These are phyloP conservation scores for Globisporangium polare DNA, from an alignment of 352 stramenopile species.

Conservation along the genomic window DNA sequence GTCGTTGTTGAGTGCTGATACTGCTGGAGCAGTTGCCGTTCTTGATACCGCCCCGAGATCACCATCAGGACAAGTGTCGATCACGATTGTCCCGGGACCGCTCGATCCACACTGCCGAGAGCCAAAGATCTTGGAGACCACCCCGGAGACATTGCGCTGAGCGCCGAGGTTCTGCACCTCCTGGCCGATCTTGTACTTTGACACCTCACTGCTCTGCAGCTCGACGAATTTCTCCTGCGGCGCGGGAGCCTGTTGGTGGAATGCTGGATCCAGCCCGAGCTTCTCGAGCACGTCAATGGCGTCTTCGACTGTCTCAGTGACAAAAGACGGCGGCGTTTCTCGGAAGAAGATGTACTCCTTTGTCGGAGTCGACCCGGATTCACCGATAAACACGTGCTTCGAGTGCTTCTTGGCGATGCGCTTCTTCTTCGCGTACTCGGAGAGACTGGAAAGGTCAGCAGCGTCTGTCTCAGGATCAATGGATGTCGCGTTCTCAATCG, in stretches of 20 bases:
- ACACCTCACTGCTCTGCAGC: conserved; percentile 71
- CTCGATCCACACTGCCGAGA: conserved; percentile 64
- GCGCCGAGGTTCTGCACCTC: conserved; percentile 44
- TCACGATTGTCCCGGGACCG: conserved; percentile 62
- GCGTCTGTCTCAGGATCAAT: conserved; percentile 5
- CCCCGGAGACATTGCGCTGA: conserved; percentile 48
- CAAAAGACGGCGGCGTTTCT: conserved; percentile 73
- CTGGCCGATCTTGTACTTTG: conserved; percentile 70
- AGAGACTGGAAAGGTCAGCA: conserved; percentile 24
- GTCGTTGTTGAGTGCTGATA: neutral
- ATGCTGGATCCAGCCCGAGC: conserved; percentile 42
- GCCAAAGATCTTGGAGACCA: conserved; percentile 71
- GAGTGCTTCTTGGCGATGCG: conserved; percentile 28
- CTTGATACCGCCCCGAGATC: neutral
- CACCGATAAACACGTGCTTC: conserved; percentile 60
- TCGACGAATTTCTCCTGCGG: conserved; percentile 61
- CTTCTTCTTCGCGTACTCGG: conserved; percentile 53
- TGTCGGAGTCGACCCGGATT: conserved; percentile 52
- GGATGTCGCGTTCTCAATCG: conserved; percentile 8
- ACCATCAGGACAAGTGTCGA: conserved; percentile 43
- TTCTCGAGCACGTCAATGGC: conserved; percentile 52
- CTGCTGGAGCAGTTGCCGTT: neutral
- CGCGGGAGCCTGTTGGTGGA: conserved; percentile 23
- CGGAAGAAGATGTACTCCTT: conserved; percentile 86
- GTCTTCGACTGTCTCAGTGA: conserved; percentile 70